A percentile compares a stretch with the other conserved stretches of the same genome.
phyloP scores from a whole-genome alignment of 2,329 filamentous ascomycete genomes.

The Samsoniella hepiali region DNA sequence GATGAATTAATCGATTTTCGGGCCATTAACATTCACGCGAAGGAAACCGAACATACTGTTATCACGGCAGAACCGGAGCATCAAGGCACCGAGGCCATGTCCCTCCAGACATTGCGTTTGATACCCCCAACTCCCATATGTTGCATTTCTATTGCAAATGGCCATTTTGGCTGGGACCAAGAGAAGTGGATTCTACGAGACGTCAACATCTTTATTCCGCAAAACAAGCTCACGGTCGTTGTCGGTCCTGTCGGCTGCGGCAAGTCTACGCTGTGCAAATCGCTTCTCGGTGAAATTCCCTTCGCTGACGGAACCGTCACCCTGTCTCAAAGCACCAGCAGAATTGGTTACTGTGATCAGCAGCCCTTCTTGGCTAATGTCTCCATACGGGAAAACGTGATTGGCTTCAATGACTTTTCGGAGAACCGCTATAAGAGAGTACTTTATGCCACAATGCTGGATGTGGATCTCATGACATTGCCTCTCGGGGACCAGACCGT shows the following conservation, averaged over 20 bases:
- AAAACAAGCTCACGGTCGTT: constrained; percentile 34
- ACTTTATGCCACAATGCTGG: constrained; percentile 24
- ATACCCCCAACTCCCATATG: too few species aligned
- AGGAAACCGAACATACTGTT: background rate
- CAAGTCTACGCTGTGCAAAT: constrained; percentile 40
- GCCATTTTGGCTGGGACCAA: constrained; percentile 33
- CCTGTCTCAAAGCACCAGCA: background rate
- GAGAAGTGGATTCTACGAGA: constrained; percentile 28
- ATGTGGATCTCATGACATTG: constrained; percentile 23
- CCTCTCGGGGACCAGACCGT: constrained; percentile 30
- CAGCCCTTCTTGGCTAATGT: constrained; percentile 25
- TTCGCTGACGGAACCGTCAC: constrained; percentile 14
- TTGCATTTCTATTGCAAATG: constrained; percentile 8
- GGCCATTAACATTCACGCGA: background rate
- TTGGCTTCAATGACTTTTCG: constrained; percentile 23
- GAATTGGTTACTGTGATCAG: constrained; percentile 28
- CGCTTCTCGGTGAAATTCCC: constrained; percentile 26
- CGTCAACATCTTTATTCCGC: constrained; percentile 33
- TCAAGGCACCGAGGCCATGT: background rate
- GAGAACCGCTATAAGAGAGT: constrained; percentile 23
- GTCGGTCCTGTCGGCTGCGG: constrained; percentile 40
- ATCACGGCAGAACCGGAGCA: rapidly evolving
- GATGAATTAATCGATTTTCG: background rate
- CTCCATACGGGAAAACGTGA: constrained; percentile 26
- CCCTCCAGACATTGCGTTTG: background rate